Evolutionary conservation across 2,329 filamentous ascomycete species (phyloP).

Genomic region (Alternaria panax): DNA sequence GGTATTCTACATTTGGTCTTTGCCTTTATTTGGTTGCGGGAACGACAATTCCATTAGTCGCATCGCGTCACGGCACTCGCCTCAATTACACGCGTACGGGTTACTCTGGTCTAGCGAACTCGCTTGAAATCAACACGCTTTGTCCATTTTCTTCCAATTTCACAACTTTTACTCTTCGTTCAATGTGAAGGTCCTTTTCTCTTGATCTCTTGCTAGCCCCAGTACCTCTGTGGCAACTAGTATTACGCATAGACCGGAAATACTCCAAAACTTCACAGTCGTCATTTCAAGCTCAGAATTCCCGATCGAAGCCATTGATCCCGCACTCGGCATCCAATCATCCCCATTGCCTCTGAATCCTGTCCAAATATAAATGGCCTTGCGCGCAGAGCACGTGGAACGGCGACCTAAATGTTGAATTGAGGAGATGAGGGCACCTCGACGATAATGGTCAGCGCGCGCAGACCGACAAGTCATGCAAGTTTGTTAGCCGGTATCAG

Average conservation of each 20-base stretch:
- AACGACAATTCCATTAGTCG: not conserved
- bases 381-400: conserved; percentile 13
- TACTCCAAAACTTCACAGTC: not conserved
- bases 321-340: not conserved
- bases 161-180: not conserved
- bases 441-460: conserved; percentile 1
- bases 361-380: conserved; percentile 4
- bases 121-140: not conserved
- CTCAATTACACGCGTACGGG: not conserved
- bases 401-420: conserved; percentile 10
- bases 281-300: not conserved
- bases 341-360: not conserved
- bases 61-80: not conserved
- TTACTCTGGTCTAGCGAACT: not conserved
- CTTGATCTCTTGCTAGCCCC: not conserved
- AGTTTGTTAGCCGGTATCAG: conserved; percentile 10
- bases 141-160: not conserved
- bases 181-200: not conserved
- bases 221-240: not conserved
- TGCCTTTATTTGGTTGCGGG: not conserved
- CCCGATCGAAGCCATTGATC: not conserved
- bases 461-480: not conserved
- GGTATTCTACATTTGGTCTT: not conserved
- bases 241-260: not conserved
- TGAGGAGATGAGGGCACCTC: conserved; percentile 16